Base-by-base conservation (phyloP, 1,139 yeast genomes). In the Hansenula lynferdii region DNA sequence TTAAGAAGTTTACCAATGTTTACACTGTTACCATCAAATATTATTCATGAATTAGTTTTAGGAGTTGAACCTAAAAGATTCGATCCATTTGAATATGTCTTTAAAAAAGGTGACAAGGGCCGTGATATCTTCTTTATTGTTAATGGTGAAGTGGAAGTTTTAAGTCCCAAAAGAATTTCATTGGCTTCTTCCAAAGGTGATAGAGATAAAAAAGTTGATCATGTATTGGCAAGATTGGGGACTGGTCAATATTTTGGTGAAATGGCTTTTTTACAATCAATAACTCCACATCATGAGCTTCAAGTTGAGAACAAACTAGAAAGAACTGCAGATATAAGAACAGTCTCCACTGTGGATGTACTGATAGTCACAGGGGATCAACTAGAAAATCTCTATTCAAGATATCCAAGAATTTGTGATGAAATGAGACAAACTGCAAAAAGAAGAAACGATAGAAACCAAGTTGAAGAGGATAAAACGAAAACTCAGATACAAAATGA, bases 171-270 rank as follows among this genome's bases (percentile, higher is more conserved):
- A 34, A 47, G 54, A 41, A 48, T 47, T 22, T 45, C 56, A 14
- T 26, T 48, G 19, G 41, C 42, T 4, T 42, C 47, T 9, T 42
- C 51, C 5, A 41, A 41, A 12, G 53, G 45, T 5, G 27, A 43
- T 34, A 42, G 34, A 22, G 47, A 45, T 17, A 45, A 47, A 34
- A 49, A 49, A 36, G 53, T 50, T 19, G 75, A 70, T 39, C 62
- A 61, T 20, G 63, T 71, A 2, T 58, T 78, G 31, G 89, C 85
- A 2, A 69, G 85, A 42, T 61, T 83, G 28, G 70, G 75, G 3
- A 61, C 75, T 9, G 87, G 85, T 9, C 71, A 78, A 31, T 82
- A 80, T 57, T 81, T 84, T 61, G 94, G 94, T 20, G 92, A 83
- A 56, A 77, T 82, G 79, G 75, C 86, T 1, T 82, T 82, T 50